These are phyloP conservation scores for Oryza meridionalis DNA, from an alignment of 176 grass and related monocot genomes.

Conservation along the genomic window DNA sequence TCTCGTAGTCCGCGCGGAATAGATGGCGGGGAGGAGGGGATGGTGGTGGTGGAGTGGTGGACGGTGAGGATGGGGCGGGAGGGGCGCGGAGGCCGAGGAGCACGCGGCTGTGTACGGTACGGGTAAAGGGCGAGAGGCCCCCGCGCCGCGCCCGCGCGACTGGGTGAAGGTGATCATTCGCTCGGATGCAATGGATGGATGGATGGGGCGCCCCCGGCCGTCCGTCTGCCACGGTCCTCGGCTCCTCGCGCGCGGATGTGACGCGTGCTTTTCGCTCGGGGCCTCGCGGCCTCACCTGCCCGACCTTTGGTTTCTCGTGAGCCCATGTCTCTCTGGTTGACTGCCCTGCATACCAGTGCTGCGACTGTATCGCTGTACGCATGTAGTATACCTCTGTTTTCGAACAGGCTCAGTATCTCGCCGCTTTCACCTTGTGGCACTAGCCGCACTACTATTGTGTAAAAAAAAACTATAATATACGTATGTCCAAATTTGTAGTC, in stretches of 20 bases:
- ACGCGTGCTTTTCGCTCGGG: constrained; percentile 2
- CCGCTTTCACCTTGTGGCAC: too few relatives aligned
- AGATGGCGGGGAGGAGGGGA: neutral
- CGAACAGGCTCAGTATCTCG: too few relatives aligned
- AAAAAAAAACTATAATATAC: too few relatives aligned
- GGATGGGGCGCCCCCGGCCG: too few relatives aligned
- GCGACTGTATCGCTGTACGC: neutral
- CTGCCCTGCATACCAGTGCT: neutral
- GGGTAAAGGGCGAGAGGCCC: neutral
- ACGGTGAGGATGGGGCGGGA: constrained; percentile 7
- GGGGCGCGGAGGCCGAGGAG: constrained; percentile 55
- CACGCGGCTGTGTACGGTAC: constrained; percentile 54
- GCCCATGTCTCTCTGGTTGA: neutral
- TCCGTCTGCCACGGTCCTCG: neutral
- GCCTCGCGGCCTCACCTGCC: neutral
- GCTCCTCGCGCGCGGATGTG: constrained; percentile 12
- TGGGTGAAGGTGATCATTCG: neutral
- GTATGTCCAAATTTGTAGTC: too few relatives aligned
- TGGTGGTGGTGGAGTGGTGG: neutral
- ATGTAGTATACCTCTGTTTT: too few relatives aligned
- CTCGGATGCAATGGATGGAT: neutral
- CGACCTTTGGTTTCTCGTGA: neutral
- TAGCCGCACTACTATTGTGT: too few relatives aligned
- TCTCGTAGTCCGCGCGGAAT: constrained; percentile 42
- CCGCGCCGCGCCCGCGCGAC: too few relatives aligned